Conservation (phyloP, 768 basidiomycete genomes). For the Epithele typhae region DNA sequence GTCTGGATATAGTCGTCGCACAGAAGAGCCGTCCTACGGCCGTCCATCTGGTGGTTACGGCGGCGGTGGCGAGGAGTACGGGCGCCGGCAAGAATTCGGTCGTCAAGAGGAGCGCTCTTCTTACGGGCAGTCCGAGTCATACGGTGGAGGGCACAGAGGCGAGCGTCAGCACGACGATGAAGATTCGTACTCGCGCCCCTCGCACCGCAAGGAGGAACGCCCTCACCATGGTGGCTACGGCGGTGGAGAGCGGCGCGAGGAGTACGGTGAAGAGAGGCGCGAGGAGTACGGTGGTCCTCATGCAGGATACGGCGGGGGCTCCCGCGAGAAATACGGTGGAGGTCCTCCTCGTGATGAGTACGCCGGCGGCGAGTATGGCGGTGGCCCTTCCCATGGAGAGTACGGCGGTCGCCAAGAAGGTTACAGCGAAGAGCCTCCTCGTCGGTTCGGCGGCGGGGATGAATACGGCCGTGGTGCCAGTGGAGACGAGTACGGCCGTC, state of each 20-base stretch:
- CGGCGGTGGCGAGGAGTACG: background rate
- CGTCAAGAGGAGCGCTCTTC: background rate
- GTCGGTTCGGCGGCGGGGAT: too few species aligned
- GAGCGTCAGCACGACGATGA: background rate
- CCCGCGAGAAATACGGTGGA: background rate
- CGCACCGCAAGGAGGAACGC: background rate
- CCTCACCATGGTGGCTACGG: slow-evolving; percentile 14
- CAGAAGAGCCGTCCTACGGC: slow-evolving; percentile 3
- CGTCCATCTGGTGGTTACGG: background rate
- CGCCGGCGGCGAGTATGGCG: background rate
- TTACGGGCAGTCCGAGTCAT: too few species aligned
- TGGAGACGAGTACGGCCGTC: background rate
- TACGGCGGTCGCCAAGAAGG: too few species aligned
- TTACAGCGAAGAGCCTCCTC: too few species aligned
- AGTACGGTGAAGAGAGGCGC: slow-evolving; percentile 14
- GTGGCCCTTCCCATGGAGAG: too few species aligned
- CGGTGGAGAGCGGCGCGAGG: slow-evolving; percentile 11
- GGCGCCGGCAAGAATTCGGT: slow-evolving; percentile 10
- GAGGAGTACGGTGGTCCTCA: slow-evolving; percentile 8
- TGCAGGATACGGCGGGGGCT: slow-evolving; percentile 2
- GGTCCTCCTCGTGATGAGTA: background rate
- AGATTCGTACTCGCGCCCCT: background rate
- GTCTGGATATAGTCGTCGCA: slow-evolving; percentile 2
- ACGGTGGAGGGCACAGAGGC: too few species aligned
- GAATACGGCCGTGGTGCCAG: too few species aligned